phyloP scores from a whole-genome alignment of 345 rosid species.

The Eucalyptus albens region DNA sequence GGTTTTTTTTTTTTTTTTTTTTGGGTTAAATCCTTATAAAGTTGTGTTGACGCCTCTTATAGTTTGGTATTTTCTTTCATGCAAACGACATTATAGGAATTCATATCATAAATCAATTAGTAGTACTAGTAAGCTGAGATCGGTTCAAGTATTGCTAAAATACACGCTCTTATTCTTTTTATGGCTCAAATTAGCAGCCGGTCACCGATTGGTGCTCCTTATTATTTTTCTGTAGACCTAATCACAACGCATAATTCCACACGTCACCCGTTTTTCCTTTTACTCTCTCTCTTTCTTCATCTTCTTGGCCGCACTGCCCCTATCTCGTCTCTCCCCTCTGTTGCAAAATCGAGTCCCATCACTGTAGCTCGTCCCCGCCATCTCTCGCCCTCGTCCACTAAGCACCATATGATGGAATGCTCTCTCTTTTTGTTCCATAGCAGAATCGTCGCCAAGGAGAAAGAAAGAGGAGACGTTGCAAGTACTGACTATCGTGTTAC shows the following conservation, averaged over 20 bases:
- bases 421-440: not conserved
- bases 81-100: not conserved
- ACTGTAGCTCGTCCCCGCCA: not conserved
- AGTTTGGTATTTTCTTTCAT: not conserved
- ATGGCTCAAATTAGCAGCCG: not conserved
- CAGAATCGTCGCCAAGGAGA: not conserved
- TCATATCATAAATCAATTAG: not conserved
- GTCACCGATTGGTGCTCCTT: not conserved
- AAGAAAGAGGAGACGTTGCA: conserved; percentile 5
- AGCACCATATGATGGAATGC: not conserved
- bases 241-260: not conserved
- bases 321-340: not conserved
- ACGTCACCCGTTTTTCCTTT: not conserved
- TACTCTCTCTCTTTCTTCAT: not conserved
- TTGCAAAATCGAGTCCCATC: not conserved
- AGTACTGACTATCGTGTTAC: conserved; percentile 24
- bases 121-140: not conserved
- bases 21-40: not conserved
- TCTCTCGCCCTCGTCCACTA: not conserved
- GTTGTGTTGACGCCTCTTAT: not conserved
- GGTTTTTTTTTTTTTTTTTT: too few species aligned
- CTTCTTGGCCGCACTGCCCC: not conserved
- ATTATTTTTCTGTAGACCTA: not conserved
- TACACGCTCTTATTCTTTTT: not conserved
- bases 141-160: not conserved